Base-by-base conservation (phyloP, 371 early-diverging fungal species). In the Mortierella sp. region DNA sequence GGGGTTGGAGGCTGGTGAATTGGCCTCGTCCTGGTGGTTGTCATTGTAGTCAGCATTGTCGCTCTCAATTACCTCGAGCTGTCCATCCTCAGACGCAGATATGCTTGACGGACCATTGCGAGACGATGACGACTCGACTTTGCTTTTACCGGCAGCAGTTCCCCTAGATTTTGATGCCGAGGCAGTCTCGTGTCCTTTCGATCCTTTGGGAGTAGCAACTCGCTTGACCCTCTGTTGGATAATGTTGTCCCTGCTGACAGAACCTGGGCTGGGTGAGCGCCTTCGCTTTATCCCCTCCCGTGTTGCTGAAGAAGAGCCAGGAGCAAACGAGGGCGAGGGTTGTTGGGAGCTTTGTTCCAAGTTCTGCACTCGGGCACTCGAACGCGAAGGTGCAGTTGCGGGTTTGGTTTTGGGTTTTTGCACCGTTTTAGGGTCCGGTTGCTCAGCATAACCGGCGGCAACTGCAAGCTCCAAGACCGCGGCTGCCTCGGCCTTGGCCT, bases 401-500 rank as follows among this genome's bases (percentile, higher is more conserved):
- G 64, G 19, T 21, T 31, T 64, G 34, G 64, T 9, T 64, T 21
- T 64, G 21, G 40, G 37, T 9, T 40, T 64, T 6, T 21, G 9
- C 21, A 37, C 9, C 10, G 34, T 31, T 40, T 64, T 64, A 31
- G 64, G 64, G 21, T 77, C 80, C 5, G 77, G 77, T 1, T 72
- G 55, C 6, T 73, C 59, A 13, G 77, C 77, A 8, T 74, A 54
- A 21, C 84, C 84, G 24, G 84, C 84, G 6, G 84, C 84, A 1
- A 80, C 84, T 19, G 81, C 80, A 8, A 78, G 80, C 10, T 77
- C 84, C 37, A 79, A 61, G 10, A 64, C 83, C 0, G 80, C 84
- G 1, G 80, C 81, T 3, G 79, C 82, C 16, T 80, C 84, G 9
- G 84, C 84, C 64, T 77, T 80, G 59, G 80, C 84, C 34, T 78